phyloP scores from a whole-genome alignment of 2,329 filamentous ascomycete genomes.

The Aspergillus candidus region DNA sequence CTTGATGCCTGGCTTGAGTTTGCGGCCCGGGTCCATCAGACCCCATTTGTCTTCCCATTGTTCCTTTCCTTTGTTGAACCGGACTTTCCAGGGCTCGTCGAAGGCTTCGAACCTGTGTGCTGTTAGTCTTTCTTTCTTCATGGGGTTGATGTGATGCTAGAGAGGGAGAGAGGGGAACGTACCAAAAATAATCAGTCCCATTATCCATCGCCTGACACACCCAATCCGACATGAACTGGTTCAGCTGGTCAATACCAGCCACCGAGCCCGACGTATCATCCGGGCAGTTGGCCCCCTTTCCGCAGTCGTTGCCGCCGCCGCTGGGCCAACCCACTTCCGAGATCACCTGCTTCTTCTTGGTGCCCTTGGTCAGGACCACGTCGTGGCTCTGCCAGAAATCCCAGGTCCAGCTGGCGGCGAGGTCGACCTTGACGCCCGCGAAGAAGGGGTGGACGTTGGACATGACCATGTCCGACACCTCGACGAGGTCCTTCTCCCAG shows the following conservation, averaged over 20 bases:
- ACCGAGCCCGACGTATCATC: constrained; percentile 57
- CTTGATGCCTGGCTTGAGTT: constrained; percentile 73
- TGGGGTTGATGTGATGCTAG: too few relatives aligned
- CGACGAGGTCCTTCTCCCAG: constrained; percentile 67
- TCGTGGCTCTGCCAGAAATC: constrained; percentile 72
- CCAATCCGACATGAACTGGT: constrained; percentile 79
- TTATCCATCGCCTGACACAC: constrained; percentile 74
- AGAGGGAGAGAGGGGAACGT: constrained; percentile 23
- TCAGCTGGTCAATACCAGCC: constrained; percentile 73
- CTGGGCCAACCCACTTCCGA: constrained; percentile 90
- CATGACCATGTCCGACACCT: constrained; percentile 80
- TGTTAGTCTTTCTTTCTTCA: constrained; percentile 10
- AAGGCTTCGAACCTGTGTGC: constrained; percentile 73
- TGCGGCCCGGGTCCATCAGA: constrained; percentile 75
- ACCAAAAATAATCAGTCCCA: constrained; percentile 91
- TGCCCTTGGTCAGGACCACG: constrained; percentile 55
- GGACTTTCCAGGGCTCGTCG: constrained; percentile 90
- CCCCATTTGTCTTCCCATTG: constrained; percentile 97
- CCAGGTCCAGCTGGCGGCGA: constrained; percentile 74
- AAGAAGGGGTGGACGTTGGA: constrained; percentile 97
- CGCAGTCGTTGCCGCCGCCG: constrained; percentile 73
- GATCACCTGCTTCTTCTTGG: constrained; percentile 67
- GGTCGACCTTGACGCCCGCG: constrained; percentile 62
- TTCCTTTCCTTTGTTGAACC: constrained; percentile 60
- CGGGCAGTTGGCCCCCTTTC: constrained; percentile 52